Evolutionary conservation across 805 yeast genomes (phyloP).

Genomic region (Tetrapisispora taiwanensis): DNA sequence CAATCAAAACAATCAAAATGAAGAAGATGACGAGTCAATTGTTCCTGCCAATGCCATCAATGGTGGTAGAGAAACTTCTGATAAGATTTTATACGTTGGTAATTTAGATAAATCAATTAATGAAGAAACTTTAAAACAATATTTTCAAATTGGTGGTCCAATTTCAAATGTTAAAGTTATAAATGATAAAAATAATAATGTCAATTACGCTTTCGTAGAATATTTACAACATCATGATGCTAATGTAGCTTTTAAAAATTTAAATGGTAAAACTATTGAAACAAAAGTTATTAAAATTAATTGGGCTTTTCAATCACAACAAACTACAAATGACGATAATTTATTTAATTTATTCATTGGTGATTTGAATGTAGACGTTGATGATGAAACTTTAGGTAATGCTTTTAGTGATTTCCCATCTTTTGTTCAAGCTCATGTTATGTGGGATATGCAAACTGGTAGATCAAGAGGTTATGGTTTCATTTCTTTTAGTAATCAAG

Average conservation of each 20-base stretch:
- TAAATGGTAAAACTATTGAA: slow-evolving; percentile 50
- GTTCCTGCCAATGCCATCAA: slow-evolving; percentile 61
- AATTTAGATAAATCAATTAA: slow-evolving; percentile 54
- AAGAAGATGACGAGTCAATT: slow-evolving; percentile 4
- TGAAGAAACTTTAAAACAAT: slow-evolving; percentile 51
- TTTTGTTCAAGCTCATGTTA: slow-evolving; percentile 75
- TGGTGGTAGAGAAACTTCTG: slow-evolving; percentile 75
- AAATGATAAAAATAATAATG: slow-evolving; percentile 61
- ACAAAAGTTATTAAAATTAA: slow-evolving; percentile 53
- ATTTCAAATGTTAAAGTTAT: slow-evolving; percentile 59
- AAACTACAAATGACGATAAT: slow-evolving; percentile 46
- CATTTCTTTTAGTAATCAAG: slow-evolving; percentile 57
- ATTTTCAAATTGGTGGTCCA: slow-evolving; percentile 53
- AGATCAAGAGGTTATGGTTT: slow-evolving; percentile 89
- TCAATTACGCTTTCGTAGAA: slow-evolving; percentile 78
- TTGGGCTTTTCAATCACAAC: slow-evolving; percentile 79
- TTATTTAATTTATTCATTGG: slow-evolving; percentile 75
- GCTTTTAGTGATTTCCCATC: slow-evolving; percentile 51
- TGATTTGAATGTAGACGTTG: slow-evolving; percentile 71
- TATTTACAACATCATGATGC: slow-evolving; percentile 52
- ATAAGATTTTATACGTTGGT: slow-evolving; percentile 68
- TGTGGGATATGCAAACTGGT: slow-evolving; percentile 96
- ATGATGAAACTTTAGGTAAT: slow-evolving; percentile 57
- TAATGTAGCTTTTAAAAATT: slow-evolving; percentile 45
- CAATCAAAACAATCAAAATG: background rate